These are phyloP conservation scores for Beta macrorhiza DNA, from an alignment of 179 eudicot genomes.

Conservation along the genomic window DNA sequence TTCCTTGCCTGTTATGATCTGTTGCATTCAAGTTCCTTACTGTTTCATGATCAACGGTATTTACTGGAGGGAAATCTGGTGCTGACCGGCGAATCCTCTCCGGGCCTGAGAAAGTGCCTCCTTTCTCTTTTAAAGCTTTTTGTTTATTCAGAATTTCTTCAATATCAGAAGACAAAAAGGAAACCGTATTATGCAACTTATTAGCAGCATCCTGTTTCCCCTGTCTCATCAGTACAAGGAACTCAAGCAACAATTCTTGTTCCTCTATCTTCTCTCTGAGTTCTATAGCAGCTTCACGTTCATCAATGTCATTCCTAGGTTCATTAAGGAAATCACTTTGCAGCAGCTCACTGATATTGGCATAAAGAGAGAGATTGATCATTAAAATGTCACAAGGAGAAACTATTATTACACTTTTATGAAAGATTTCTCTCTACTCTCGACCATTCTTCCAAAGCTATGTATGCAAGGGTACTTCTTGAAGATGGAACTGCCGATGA, in stretches of 20 bases:
- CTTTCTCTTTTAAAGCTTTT: constrained; percentile 45
- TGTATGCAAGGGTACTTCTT: background rate
- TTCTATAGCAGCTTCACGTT: constrained; percentile 79
- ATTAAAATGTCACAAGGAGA: background rate
- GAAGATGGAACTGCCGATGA: background rate
- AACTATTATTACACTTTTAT: background rate
- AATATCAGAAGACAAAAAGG: constrained; percentile 78
- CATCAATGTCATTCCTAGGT: constrained; percentile 65
- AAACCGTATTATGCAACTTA: constrained; percentile 62
- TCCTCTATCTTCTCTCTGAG: constrained; percentile 84
- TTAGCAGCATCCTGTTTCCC: constrained; percentile 72
- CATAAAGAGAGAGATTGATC: constrained; percentile 6
- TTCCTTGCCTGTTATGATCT: constrained; percentile 48
- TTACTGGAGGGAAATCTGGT: constrained; percentile 30
- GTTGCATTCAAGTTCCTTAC: constrained; percentile 39
- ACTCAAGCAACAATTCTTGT: constrained; percentile 78
- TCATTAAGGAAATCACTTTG: constrained; percentile 88
- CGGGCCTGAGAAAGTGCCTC: constrained; percentile 34
- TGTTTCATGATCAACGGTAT: constrained; percentile 41
- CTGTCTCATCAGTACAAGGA: constrained; percentile 60
- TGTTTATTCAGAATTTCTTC: constrained; percentile 66
- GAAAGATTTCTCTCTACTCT: background rate
- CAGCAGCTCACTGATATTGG: constrained; percentile 66
- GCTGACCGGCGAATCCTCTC: constrained; percentile 32
- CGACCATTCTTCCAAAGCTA: background rate